Evolutionary conservation across 108 stramenopile genomes (phyloP).

Genomic region (Fragilaria crotonensis): DNA sequence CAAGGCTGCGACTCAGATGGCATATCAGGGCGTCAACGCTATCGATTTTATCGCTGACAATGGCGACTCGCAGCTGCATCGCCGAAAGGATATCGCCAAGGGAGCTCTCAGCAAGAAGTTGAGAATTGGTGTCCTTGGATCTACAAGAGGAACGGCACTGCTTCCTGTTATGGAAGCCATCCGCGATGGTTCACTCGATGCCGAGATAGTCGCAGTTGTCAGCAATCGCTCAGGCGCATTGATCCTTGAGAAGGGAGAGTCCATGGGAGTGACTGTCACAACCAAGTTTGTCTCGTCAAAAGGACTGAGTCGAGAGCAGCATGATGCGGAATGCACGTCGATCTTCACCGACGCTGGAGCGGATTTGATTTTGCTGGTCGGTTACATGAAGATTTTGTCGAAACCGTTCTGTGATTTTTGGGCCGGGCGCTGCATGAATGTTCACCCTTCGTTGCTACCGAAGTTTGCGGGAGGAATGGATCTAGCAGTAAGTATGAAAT

Average conservation of each 20-base stretch:
- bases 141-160: constrained; percentile 92
- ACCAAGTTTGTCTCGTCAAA: constrained; percentile 71
- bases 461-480: constrained; percentile 99
- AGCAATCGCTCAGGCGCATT: constrained; percentile 79
- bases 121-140: constrained; percentile 90
- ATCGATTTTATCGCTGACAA: constrained; percentile 51
- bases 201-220: constrained; percentile 88
- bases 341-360: constrained; percentile 85
- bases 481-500: constrained; percentile 32
- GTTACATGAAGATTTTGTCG: constrained; percentile 98
- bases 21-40: constrained; percentile 78
- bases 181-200: constrained; percentile 65
- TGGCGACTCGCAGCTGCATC: constrained; percentile 53
- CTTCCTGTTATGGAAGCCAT: constrained; percentile 92
- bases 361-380: constrained; percentile 92
- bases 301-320: constrained; percentile 80
- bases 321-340: constrained; percentile 88
- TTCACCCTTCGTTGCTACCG: constrained; percentile 98
- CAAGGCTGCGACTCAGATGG: constrained; percentile 66
- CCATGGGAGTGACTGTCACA: constrained; percentile 82
- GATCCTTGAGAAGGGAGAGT: constrained; percentile 86
- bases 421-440: constrained; percentile 92
- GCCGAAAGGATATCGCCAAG: constrained; percentile 81
- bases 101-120: constrained; percentile 73
- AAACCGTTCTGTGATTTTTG: constrained; percentile 81